Percentiles rank a stretch among this genome's conserved stretches.
phyloP scores from a whole-genome alignment of 495 filamentous ascomycete species.

The Penicillium odoratum region DNA sequence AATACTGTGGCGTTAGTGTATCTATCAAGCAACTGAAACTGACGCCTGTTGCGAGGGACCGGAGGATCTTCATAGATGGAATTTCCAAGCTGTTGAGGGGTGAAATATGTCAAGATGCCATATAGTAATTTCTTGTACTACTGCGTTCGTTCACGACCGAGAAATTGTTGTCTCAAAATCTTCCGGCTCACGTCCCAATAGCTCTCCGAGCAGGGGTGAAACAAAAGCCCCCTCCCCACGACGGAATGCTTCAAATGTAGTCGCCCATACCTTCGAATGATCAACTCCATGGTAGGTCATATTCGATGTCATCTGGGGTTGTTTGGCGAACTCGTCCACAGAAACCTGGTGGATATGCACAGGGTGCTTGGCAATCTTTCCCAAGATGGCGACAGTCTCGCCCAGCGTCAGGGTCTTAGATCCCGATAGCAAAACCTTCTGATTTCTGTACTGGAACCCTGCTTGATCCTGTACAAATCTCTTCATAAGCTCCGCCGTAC shows the following conservation, averaged over 20 bases:
- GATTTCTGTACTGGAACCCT: conserved; percentile 18
- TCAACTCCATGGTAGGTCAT: conserved; percentile 23
- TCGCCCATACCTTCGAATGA: conserved; percentile 25
- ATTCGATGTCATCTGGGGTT: conserved; percentile 28
- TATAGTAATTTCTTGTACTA: too few relatives aligned
- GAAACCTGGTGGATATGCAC: conserved; percentile 32
- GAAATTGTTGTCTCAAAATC: neutral
- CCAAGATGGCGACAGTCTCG: conserved; percentile 37
- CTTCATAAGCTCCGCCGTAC: conserved; percentile 37
- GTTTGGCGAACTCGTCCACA: conserved; percentile 40
- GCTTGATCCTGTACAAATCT: conserved; percentile 17
- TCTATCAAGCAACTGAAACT: too few relatives aligned
- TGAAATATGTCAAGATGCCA: too few relatives aligned
- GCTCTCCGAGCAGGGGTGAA: conserved; percentile 25
- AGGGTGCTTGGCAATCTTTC: conserved; percentile 23
- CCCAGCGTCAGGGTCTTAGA: conserved; percentile 29
- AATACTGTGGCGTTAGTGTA: too few relatives aligned
- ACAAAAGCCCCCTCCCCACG: conserved; percentile 37
- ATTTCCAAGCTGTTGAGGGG: too few relatives aligned
- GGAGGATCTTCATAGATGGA: too few relatives aligned
- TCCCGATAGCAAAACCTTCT: conserved; percentile 38
- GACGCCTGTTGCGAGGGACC: too few relatives aligned
- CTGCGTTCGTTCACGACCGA: too few relatives aligned
- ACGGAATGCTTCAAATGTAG: conserved; percentile 40
- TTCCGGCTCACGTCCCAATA: neutral